These are phyloP conservation scores for Bothriochloa decipiens DNA, from an alignment of 176 grass and related monocot species.

Conservation along the genomic window DNA sequence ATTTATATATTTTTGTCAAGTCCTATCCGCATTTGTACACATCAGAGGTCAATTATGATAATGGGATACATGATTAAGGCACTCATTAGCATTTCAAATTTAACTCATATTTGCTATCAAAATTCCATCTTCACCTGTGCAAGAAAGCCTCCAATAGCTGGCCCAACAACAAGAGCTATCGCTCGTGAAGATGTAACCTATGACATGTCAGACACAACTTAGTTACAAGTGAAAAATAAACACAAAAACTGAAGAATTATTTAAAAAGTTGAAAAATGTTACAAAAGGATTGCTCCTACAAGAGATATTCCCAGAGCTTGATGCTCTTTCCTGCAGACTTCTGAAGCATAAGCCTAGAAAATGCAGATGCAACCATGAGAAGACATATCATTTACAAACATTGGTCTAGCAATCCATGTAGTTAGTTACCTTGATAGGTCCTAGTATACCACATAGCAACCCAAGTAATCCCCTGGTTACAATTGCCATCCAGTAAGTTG, in stretches of 20 bases:
- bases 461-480: slow-evolving; percentile 61
- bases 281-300: slow-evolving; percentile 42
- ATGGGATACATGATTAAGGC: not conserved
- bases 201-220: not conserved
- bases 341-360: slow-evolving; percentile 75
- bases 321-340: slow-evolving; percentile 74
- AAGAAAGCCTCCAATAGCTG: slow-evolving; percentile 80
- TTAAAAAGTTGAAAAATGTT: not conserved
- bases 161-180: slow-evolving; percentile 66
- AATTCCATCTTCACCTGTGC: slow-evolving; percentile 53
- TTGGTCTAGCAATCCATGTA: not conserved
- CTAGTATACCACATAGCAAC: slow-evolving; percentile 63
- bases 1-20: not conserved
- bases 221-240: not conserved
- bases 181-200: slow-evolving; percentile 69
- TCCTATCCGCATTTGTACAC: not conserved
- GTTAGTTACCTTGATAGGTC: slow-evolving; percentile 67
- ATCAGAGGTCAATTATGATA: not conserved
- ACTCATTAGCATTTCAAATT: not conserved
- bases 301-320: slow-evolving; percentile 73
- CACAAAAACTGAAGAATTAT: not conserved
- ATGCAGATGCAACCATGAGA: slow-evolving; percentile 22
- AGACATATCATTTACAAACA: not conserved
- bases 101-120: not conserved
- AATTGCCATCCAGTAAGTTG: slow-evolving; percentile 75